Evolutionary conservation across 805 yeast species (phyloP), one percentile per base, ranked within the genome.

Genomic region (Isabelozyma rhagii): DNA sequence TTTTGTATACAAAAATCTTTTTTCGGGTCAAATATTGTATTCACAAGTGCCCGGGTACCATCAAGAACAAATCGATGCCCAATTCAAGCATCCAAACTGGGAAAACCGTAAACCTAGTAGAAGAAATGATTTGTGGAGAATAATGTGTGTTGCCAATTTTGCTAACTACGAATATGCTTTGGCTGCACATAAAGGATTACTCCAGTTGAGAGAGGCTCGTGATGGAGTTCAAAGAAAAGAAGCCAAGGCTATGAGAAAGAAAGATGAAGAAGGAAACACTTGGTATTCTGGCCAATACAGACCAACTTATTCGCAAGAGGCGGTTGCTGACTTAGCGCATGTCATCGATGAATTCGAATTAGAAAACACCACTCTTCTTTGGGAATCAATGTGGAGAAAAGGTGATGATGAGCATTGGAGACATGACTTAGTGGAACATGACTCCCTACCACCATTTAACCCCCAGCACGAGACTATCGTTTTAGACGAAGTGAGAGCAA

Each of bases 271-370:
- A 50, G 94, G 96, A 1, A 85, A 88, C 68, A 82, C 85, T 45
- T 91, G 97, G 97, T 85, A 76, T 65, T 81, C 86, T 50, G 93
- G 89, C 44, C 96, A 89, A 68, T 93, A 80, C 73, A 81, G 97
- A 62, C 97, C 97, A 25, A 84, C 94, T 0, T 89, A 85, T 69
- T 77, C 96, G 10, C 96, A 89, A 66, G 97, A 92, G 67, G 87
- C 97, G 1, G 90, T 89, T 28, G 89, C 97, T 5, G 98, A 92
- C 68, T 71, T 92, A 55, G 71, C 82, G 31, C 77, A 82, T 46
- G 84, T 85, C 9, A 72, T 86, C n/a, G 91, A 86, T 49, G 85
- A 83, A 52, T 75, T 84, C 53, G 75, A 74, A 45, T 67, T 74
- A 57, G 72, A 65, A 36, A 53, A 73, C 55, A 73, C 85, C 39